Evolutionary conservation across 768 basidiomycete species (phyloP).

Genomic region (Naganishia onofrii): DNA sequence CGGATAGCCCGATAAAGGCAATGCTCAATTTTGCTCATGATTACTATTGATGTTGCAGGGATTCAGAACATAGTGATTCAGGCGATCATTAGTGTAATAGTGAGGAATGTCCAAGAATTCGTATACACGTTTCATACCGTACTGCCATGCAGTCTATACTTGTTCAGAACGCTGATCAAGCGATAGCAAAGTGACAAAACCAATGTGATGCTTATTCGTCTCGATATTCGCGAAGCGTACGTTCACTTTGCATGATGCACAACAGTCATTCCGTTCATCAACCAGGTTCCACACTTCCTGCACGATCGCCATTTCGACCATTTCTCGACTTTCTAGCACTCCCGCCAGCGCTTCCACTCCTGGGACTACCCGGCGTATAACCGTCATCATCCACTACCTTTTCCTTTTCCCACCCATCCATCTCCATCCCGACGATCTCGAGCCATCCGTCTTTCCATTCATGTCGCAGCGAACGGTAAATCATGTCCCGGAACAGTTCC

Average conservation of each 20-base stretch:
- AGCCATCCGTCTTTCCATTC: constrained; percentile 17
- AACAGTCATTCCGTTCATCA: neutral
- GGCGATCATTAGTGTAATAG: too few species aligned
- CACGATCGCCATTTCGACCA: constrained; percentile 16
- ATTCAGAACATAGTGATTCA: too few species aligned
- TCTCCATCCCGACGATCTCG: constrained; percentile 20
- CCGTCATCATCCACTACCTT: constrained; percentile 5
- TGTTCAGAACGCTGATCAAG: neutral
- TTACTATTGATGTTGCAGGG: too few species aligned
- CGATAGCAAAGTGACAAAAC: too few species aligned
- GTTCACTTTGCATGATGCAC: too few species aligned
- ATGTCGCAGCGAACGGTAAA: constrained; percentile 9
- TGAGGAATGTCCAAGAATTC: too few species aligned
- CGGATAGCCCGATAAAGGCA: too few species aligned
- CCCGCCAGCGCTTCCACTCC: constrained; percentile 4
- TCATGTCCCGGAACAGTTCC: constrained; percentile 17
- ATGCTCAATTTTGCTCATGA: too few species aligned
- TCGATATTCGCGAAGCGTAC: too few species aligned
- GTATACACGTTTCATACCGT: neutral
- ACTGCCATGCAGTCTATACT: neutral
- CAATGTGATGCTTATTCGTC: too few species aligned
- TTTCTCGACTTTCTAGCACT: constrained; percentile 16
- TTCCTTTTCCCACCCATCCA: constrained; percentile 23
- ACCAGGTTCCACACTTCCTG: constrained; percentile 15
- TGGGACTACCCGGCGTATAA: constrained; percentile 1